Evolutionary conservation across 2,329 filamentous ascomycete species (phyloP).

Genomic region (Didymella sp.): DNA sequence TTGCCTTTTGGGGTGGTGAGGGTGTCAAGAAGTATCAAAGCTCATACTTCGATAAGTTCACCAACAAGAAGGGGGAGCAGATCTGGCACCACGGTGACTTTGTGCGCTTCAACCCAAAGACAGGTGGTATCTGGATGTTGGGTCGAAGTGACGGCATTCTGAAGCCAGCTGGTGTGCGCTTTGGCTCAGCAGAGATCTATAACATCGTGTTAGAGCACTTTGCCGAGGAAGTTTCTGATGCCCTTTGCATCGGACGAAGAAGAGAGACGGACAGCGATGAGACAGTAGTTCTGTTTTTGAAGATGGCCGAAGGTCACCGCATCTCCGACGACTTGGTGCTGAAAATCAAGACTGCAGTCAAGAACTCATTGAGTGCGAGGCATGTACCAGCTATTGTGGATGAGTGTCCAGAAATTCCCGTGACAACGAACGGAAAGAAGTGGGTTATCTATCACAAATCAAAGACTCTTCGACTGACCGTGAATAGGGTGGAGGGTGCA

Average conservation of each 20-base stretch:
- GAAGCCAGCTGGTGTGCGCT: constrained; percentile 89
- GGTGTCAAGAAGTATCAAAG: constrained; percentile 79
- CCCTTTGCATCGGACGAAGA: constrained; percentile 83
- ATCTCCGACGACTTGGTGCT: constrained; percentile 68
- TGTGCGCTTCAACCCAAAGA: constrained; percentile 72
- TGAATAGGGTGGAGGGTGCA: constrained; percentile 81
- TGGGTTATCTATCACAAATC: too few relatives aligned
- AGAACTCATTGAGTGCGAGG: constrained; percentile 80
- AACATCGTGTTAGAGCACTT: constrained; percentile 90
- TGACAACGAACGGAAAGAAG: constrained; percentile 97
- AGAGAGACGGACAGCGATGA: constrained; percentile 77
- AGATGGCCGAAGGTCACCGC: constrained; percentile 66
- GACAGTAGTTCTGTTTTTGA: constrained; percentile 86
- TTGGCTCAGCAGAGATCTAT: constrained; percentile 95
- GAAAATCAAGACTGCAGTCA: constrained; percentile 72
- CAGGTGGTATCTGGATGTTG: constrained; percentile 85
- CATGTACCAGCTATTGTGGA: constrained; percentile 88
- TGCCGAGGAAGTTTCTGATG: constrained; percentile 77
- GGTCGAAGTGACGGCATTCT: constrained; percentile 91
- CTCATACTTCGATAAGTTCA: constrained; percentile 88
- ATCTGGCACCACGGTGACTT: constrained; percentile 98
- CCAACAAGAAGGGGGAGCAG: constrained; percentile 49
- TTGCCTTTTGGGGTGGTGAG: constrained; percentile 81
- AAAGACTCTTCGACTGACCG: constrained; percentile 16
- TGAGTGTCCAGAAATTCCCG: constrained; percentile 83